A percentile compares a stretch with the other conserved stretches of the same genome.
Evolutionary conservation across 192 early-diverging fungal genomes (phyloP).

Genomic region (Pecoramyces ruminantium): DNA sequence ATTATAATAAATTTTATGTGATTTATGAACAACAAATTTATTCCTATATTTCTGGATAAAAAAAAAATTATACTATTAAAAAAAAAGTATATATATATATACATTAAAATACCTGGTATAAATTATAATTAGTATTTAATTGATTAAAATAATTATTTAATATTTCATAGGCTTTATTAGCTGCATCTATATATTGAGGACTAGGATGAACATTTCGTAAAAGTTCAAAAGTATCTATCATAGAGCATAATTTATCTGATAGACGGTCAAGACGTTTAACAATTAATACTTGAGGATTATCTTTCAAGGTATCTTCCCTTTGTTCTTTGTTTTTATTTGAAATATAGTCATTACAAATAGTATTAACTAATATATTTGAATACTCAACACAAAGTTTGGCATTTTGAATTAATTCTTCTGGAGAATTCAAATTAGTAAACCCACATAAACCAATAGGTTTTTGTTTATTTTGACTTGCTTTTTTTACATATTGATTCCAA

Average conservation of each 20-base stretch:
- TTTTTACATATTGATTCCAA: not conserved
- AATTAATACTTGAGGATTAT: constrained; percentile 6
- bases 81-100: not conserved
- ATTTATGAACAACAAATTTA: too few relatives aligned
- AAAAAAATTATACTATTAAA: not conserved
- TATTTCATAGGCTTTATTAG: constrained; percentile 54
- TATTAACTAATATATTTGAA: not conserved
- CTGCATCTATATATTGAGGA: constrained; percentile 41
- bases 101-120: constrained; percentile 44
- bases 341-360: not conserved
- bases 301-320: not conserved
- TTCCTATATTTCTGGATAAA: not conserved
- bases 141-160: constrained; percentile 76
- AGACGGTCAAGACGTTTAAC: constrained; percentile 79
- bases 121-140: constrained; percentile 75
- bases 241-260: constrained; percentile 72
- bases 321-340: not conserved
- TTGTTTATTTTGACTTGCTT: not conserved
- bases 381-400: not conserved
- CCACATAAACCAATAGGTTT: not conserved
- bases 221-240: constrained; percentile 87
- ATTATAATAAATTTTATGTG: too few relatives aligned
- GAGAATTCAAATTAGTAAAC: not conserved
- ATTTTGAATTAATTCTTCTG: not conserved
- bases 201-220: constrained; percentile 80